Percentiles rank a stretch among this genome's conserved stretches.
These are phyloP conservation scores for Pholiota conissans DNA, from an alignment of 768 basidiomycete species.

Conservation along the genomic window DNA sequence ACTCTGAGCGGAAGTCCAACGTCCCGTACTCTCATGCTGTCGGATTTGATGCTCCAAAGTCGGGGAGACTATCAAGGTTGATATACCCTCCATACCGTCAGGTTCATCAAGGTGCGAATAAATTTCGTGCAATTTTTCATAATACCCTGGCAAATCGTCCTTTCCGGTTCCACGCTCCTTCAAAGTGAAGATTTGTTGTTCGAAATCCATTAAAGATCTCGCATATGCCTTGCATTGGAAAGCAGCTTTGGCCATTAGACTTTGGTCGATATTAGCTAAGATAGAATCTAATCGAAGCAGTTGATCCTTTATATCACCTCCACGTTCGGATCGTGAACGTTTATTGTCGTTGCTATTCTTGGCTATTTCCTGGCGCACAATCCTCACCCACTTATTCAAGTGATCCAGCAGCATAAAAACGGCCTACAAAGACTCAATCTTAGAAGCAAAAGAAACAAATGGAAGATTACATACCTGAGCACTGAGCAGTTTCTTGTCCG, in stretches of 20 bases:
- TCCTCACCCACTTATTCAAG: constrained; percentile 84
- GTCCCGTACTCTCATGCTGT: constrained; percentile 94
- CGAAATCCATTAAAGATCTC: constrained; percentile 92
- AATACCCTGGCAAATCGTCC: constrained; percentile 64
- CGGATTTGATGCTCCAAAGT: constrained; percentile 95
- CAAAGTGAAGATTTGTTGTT: constrained; percentile 71
- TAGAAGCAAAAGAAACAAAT: neutral
- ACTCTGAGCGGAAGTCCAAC: constrained; percentile 98
- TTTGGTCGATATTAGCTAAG: constrained; percentile 79
- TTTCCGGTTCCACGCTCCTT: constrained; percentile 39
- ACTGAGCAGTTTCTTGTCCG: constrained; percentile 85
- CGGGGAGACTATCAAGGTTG: constrained; percentile 83
- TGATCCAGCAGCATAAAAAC: constrained; percentile 96
- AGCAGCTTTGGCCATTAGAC: constrained; percentile 91
- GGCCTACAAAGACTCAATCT: constrained; percentile 49
- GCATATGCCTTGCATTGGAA: constrained; percentile 94
- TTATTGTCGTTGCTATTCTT: constrained; percentile 54
- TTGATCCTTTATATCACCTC: constrained; percentile 51
- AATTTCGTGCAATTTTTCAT: constrained; percentile 92
- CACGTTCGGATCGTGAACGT: constrained; percentile 41
- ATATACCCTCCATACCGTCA: constrained; percentile 98
- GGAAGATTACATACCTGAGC: constrained; percentile 69
- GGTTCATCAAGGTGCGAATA: constrained; percentile 97
- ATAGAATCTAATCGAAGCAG: constrained; percentile 77
- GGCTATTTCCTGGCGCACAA: constrained; percentile 63